phyloP scores from a whole-genome alignment of 225 moss, liverwort and hornwort genomes.

The Lunularia cruciata region DNA sequence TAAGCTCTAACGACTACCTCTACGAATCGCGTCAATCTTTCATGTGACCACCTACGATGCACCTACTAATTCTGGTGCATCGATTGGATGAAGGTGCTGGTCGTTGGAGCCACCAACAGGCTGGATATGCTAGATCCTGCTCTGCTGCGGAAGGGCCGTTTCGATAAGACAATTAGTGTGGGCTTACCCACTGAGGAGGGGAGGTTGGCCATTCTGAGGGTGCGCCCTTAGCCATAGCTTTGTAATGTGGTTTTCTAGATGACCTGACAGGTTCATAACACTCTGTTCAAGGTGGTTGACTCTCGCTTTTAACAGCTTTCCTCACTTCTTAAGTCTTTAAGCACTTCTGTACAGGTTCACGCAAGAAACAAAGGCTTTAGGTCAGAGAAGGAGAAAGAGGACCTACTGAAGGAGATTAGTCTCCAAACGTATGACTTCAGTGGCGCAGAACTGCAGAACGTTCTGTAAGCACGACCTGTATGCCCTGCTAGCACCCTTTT shows the following conservation, averaged over 20 bases:
- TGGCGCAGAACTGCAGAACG: conserved; percentile 97
- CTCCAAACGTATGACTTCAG: conserved; percentile 77
- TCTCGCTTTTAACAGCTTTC: background rate
- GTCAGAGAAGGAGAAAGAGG: conserved; percentile 82
- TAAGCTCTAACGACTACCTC: too few species aligned
- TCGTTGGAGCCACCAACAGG: conserved; percentile 99
- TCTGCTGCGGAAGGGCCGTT: conserved; percentile 92
- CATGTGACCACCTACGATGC: too few species aligned
- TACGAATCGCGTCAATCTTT: too few species aligned
- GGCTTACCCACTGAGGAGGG: conserved; percentile 96
- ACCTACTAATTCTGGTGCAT: background rate
- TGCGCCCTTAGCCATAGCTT: conserved; percentile 21
- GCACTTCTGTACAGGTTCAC: conserved; percentile 96
- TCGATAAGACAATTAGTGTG: conserved; percentile 96
- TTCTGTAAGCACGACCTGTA: conserved; percentile 84
- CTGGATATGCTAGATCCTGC: conserved; percentile 99
- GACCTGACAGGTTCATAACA: too few species aligned
- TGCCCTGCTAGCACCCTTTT: background rate
- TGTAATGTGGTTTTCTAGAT: too few species aligned
- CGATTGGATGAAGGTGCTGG: conserved; percentile 64
- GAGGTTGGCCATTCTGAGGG: conserved; percentile 91
- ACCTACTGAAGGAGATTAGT: conserved; percentile 67
- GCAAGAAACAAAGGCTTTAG: conserved; percentile 89
- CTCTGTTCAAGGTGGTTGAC: too few species aligned
- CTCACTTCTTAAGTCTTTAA: too few species aligned